These are phyloP conservation scores for Candida saitoana DNA, from an alignment of 805 yeast species.

Conservation along the genomic window DNA sequence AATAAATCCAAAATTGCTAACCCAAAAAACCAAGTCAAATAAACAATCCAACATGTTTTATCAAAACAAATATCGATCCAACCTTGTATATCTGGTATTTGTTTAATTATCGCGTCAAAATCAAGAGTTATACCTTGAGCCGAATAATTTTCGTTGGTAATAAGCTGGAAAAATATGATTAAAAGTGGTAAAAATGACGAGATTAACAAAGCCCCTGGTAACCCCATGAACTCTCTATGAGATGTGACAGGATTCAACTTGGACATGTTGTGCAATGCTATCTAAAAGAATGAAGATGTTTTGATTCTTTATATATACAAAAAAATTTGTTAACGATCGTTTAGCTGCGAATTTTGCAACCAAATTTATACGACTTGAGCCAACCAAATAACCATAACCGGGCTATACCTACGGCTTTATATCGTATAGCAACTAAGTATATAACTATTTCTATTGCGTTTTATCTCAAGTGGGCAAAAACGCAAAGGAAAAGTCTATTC, in stretches of 20 bases:
- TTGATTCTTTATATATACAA: no score
- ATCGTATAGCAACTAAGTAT: no score
- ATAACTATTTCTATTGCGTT: no score
- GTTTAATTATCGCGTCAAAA: constrained; percentile 29
- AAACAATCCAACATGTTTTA: constrained; percentile 54
- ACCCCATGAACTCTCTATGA: constrained; percentile 74
- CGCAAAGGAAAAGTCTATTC: no score
- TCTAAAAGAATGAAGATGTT: not conserved
- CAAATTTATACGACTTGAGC: no score
- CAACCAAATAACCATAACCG: no score
- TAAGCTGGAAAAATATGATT: constrained; percentile 53
- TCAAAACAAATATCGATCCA: constrained; percentile 37
- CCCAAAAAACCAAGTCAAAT: constrained; percentile 66
- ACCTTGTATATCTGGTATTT: constrained; percentile 27
- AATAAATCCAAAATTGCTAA: constrained; percentile 61
- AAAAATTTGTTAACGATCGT: not conserved
- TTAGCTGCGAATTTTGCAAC: not conserved
- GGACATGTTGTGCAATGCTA: constrained; percentile 5
- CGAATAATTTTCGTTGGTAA: constrained; percentile 58
- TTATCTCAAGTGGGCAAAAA: no score
- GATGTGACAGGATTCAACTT: constrained; percentile 67
- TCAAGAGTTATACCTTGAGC: constrained; percentile 47
- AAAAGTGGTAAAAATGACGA: constrained; percentile 65
- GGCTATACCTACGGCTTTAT: no score
- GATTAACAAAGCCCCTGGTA: constrained; percentile 65